Evolutionary conservation across 768 basidiomycete species (phyloP).

Genomic region (Kwoniella sp.): DNA sequence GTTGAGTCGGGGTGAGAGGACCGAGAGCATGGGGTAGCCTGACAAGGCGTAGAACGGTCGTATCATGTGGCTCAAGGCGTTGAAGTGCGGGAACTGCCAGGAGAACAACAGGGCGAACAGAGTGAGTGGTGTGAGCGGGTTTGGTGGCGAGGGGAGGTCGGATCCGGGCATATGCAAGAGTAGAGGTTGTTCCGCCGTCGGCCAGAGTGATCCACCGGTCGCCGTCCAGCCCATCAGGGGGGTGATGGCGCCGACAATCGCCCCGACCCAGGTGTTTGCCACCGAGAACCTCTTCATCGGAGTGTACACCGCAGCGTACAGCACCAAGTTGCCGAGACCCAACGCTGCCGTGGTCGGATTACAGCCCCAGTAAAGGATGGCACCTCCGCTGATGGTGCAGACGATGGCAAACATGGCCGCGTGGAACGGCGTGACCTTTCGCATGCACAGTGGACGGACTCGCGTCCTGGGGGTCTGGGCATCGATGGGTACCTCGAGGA

Average conservation of each 20-base stretch:
- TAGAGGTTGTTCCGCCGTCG: conserved; percentile 60
- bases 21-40: conserved; percentile 88
- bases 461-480: conserved; percentile 94
- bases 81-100: conserved; percentile 99
- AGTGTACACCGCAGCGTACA: conserved; percentile 91
- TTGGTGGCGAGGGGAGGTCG: conserved; percentile 54
- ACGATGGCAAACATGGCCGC: conserved; percentile 70
- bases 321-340: conserved; percentile 74
- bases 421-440: conserved; percentile 78
- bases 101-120: conserved; percentile 82
- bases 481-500: conserved; percentile 91
- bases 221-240: conserved; percentile 99
- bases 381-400: conserved; percentile 74
- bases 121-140: conserved; percentile 72
- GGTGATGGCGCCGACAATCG: conserved; percentile 85
- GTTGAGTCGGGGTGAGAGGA: conserved; percentile 71
- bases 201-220: conserved; percentile 72
- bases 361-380: conserved; percentile 71
- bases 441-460: conserved; percentile 75
- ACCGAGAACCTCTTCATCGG: conserved; percentile 79
- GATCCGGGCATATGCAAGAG: conserved; percentile 60
- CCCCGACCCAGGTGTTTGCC: conserved; percentile 89
- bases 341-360: conserved; percentile 81
- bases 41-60: conserved; percentile 85
- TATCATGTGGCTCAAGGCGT: conserved; percentile 79